Conservation (phyloP, 73 alveolate species). For the Tetrahymena thermophila region DNA sequence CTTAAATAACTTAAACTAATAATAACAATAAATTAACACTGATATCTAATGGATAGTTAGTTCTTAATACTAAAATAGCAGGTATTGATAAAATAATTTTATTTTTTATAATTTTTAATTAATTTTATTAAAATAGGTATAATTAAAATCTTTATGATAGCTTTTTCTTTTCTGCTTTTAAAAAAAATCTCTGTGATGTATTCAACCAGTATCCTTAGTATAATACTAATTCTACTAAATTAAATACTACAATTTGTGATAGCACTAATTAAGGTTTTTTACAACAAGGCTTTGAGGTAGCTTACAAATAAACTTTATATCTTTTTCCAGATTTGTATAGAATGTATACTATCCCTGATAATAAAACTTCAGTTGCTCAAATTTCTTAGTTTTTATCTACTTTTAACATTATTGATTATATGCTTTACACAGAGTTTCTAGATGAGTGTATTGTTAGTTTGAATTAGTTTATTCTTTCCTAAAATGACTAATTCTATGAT, state of each 20-base stretch:
- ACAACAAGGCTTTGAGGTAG: background rate
- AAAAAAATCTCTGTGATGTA: background rate
- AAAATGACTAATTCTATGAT: background rate
- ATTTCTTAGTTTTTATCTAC: background rate
- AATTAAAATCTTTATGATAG: background rate
- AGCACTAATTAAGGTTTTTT: background rate
- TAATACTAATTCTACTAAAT: background rate
- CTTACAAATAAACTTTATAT: background rate
- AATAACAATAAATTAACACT: background rate
- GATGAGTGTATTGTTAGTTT: background rate
- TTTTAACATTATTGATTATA: background rate
- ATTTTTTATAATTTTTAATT: too few species aligned
- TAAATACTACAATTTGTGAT: background rate
- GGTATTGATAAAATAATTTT: background rate
- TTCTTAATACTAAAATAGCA: background rate
- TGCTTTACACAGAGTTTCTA: background rate
- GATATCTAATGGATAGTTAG: background rate
- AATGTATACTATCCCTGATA: background rate
- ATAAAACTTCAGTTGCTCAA: background rate
- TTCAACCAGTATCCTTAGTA: background rate
- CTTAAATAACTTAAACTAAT: too few species aligned
- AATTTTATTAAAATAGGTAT: background rate
- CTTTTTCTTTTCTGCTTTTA: background rate
- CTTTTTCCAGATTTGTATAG: background rate
- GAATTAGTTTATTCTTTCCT: background rate